Percentiles rank a stretch among this genome's conserved stretches.
These are phyloP conservation scores for Botryotinia globosa DNA, from an alignment of 2,329 filamentous ascomycete species.

Conservation along the genomic window DNA sequence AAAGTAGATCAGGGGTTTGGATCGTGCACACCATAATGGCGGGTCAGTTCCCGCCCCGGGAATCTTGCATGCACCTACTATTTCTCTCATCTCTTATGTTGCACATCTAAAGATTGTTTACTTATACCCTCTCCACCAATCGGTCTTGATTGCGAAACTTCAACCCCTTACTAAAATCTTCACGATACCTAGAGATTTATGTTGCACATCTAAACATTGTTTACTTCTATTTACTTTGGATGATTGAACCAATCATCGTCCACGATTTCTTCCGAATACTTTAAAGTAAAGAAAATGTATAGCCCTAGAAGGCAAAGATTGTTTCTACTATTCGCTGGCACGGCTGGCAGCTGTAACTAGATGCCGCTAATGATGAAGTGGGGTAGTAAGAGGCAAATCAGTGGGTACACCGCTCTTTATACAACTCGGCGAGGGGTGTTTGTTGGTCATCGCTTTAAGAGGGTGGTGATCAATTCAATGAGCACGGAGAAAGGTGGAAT, in stretches of 20 bases:
- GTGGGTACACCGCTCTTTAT: neutral
- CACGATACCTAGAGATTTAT: neutral
- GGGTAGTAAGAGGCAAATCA: neutral
- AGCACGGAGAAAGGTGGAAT: neutral
- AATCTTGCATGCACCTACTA: neutral
- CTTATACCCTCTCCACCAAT: neutral
- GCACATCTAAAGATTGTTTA: neutral
- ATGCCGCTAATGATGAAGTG: neutral
- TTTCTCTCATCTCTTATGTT: neutral
- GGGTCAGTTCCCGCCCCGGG: neutral
- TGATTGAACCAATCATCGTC: neutral
- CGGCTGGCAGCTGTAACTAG: neutral
- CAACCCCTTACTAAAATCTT: neutral
- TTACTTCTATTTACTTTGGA: neutral
- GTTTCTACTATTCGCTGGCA: neutral
- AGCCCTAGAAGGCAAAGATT: neutral
- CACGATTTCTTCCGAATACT: neutral
- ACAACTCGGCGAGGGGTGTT: neutral
- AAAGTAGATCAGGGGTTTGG: neutral
- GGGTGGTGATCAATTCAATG: neutral
- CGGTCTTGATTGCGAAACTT: neutral
- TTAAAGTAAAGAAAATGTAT: neutral
- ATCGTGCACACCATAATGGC: neutral
- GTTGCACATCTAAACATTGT: slow-evolving; percentile 8
- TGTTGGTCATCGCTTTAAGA: neutral